Evolutionary conservation across 768 basidiomycete species (phyloP), one percentile per base, ranked within the genome.

Genomic region (Aureoboletus auriporus): DNA sequence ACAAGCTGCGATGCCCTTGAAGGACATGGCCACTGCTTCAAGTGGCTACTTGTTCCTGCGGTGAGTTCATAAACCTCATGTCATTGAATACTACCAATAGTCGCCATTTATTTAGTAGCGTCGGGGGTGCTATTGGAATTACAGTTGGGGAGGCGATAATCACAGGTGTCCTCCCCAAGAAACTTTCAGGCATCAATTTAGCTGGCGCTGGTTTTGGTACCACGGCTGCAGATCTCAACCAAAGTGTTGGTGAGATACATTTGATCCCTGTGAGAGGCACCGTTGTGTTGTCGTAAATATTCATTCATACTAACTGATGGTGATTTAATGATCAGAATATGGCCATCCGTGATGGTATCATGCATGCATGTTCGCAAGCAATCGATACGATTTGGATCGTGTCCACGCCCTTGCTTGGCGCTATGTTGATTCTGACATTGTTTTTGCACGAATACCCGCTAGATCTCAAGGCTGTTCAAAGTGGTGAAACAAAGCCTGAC

Each of bases 1-100:
- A n/a, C 89, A 91, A 66, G 85, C 86, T 4, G 82, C 88, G 2
- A 91, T 91, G 88, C 89, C 89, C 1, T 61, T 87, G 27, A 82
- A 80, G 55, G 86, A 89, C 54, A 89, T 91, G 86, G 87, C 88
- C 1, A 88, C 88, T 4, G 82, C 79, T 45, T 87, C 89, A 0
- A 70, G 76, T 0, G 79, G 84, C 0, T 84, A 83, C 55, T 78
- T 77, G n/a, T 83, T 93, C 58, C 69, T 90, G 52, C 74, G 84
- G 79, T 81, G 60, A 28, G 64, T 53, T 13, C 17, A 17, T 39
- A 20, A 44, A 34, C 42, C 28, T 40, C 53, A 23, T 42, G 52
- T 47, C 27, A 38, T 47, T 27, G n/a, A 14, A 5, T 4, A 6
- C 8, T 8, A 12, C 14, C 8, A 11, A 29, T 17, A 10, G 12